Percentiles rank a stretch among this genome's conserved stretches.
These are phyloP conservation scores for Eucalyptus sp. DNA, from an alignment of 345 rosid species.

Conservation along the genomic window DNA sequence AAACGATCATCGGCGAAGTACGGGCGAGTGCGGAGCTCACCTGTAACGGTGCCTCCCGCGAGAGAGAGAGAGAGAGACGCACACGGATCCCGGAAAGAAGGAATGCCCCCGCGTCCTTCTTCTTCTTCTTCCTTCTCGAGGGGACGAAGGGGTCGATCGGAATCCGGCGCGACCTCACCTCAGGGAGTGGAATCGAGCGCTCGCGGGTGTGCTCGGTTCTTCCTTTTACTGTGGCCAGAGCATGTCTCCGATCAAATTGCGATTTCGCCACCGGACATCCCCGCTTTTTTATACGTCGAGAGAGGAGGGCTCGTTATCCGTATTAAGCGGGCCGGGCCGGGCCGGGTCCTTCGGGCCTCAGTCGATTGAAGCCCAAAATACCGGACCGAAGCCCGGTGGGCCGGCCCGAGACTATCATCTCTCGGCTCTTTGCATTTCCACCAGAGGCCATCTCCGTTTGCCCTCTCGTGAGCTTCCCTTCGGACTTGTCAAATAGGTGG, in stretches of 20 bases:
- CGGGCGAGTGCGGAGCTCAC: neutral
- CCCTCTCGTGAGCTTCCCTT: neutral
- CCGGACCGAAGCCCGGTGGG: neutral
- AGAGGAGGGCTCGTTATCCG: neutral
- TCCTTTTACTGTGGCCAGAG: neutral
- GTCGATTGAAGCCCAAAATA: rapidly evolving
- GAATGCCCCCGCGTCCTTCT: neutral
- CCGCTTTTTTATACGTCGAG: no score
- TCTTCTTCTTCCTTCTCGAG: neutral
- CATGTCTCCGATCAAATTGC: neutral
- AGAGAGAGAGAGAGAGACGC: neutral
- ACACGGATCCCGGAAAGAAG: neutral
- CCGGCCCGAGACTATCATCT: neutral
- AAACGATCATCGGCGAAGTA: neutral
- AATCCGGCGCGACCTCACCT: neutral
- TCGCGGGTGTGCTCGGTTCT: neutral
- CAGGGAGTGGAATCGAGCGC: neutral
- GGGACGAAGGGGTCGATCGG: neutral
- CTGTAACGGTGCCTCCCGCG: neutral
- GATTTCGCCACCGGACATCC: neutral
- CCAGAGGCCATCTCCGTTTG: neutral
- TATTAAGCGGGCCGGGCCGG: neutral
- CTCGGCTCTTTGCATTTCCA: neutral
- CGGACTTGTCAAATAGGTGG: neutral
- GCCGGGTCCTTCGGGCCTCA: neutral